Conservation (phyloP, 768 basidiomycete species). For the Amylocystis lapponica region DNA sequence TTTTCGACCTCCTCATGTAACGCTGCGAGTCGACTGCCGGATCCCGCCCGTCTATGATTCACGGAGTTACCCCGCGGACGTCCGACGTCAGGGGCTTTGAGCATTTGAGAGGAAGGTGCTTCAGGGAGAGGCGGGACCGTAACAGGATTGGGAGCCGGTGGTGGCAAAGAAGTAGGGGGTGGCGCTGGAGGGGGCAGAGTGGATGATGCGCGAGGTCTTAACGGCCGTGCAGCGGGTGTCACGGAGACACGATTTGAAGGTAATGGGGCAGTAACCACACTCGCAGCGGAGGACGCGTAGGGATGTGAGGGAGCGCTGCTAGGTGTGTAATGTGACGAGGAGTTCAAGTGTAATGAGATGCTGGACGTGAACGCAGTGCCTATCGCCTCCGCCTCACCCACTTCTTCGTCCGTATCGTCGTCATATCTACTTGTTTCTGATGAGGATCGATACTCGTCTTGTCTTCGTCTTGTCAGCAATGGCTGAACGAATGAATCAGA, state of each 20-base stretch:
- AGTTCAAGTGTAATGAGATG: no score
- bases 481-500: neutral
- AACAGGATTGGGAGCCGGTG: conserved; percentile 45
- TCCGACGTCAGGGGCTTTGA: conserved; percentile 29
- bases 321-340: no score
- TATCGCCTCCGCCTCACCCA: conserved; percentile 2
- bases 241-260: conserved; percentile 4
- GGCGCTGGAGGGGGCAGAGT: conserved; percentile 61
- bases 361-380: conserved; percentile 2
- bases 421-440: conserved; percentile 2
- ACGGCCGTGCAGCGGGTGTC: conserved; percentile 4
- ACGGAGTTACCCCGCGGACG: conserved; percentile 45
- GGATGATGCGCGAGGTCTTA: conserved; percentile 48
- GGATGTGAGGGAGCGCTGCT: conserved; percentile 16
- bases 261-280: neutral
- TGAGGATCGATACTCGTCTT: conserved; percentile 2
- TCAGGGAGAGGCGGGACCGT: conserved; percentile 23
- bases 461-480: conserved; percentile 7
- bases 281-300: conserved; percentile 6
- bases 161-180: conserved; percentile 55
- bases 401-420: conserved; percentile 1
- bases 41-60: conserved; percentile 50
- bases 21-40: conserved; percentile 50
- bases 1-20: conserved; percentile 50
- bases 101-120: conserved; percentile 26